phyloP scores from a whole-genome alignment of 2,329 filamentous ascomycete genomes.

The Alternaria sp. region DNA sequence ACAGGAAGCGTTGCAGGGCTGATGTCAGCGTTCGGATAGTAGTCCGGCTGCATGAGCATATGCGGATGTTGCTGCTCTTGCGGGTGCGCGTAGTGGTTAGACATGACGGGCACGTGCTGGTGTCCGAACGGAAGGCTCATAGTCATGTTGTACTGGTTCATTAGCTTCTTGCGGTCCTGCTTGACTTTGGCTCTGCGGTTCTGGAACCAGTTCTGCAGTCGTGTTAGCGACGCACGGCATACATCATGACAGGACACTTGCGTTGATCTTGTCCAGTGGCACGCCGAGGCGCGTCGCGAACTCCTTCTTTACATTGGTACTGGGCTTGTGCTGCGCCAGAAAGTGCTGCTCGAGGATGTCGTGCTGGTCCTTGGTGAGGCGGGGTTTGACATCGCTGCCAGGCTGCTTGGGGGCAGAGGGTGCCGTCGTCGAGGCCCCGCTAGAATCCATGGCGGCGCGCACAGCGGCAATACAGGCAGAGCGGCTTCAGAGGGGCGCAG shows the following conservation, averaged over 20 bases:
- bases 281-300: constrained; percentile 57
- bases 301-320: constrained; percentile 58
- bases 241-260: constrained; percentile 41
- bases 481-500: constrained; percentile 14
- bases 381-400: constrained; percentile 56
- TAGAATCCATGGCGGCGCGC: constrained; percentile 40
- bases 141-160: constrained; percentile 47
- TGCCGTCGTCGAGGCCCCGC: constrained; percentile 28
- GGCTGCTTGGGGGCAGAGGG: constrained; percentile 30
- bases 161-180: constrained; percentile 58
- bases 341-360: constrained; percentile 60
- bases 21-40: constrained; percentile 42
- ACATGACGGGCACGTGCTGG: constrained; percentile 32
- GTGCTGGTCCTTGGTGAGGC: constrained; percentile 61
- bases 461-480: constrained; percentile 20
- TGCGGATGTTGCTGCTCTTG: constrained; percentile 34
- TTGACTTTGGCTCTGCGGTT: constrained; percentile 61
- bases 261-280: constrained; percentile 61
- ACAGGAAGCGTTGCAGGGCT: constrained; percentile 44
- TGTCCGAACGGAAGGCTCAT: constrained; percentile 38
- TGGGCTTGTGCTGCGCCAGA: constrained; percentile 57
- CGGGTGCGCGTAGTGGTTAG: constrained; percentile 23
- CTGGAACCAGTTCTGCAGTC: constrained; percentile 60
- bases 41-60: constrained; percentile 37
- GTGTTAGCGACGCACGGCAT: constrained; percentile 36